Evolutionary conservation across 768 basidiomycete genomes (phyloP).

Genomic region (Kwoniella pini): DNA sequence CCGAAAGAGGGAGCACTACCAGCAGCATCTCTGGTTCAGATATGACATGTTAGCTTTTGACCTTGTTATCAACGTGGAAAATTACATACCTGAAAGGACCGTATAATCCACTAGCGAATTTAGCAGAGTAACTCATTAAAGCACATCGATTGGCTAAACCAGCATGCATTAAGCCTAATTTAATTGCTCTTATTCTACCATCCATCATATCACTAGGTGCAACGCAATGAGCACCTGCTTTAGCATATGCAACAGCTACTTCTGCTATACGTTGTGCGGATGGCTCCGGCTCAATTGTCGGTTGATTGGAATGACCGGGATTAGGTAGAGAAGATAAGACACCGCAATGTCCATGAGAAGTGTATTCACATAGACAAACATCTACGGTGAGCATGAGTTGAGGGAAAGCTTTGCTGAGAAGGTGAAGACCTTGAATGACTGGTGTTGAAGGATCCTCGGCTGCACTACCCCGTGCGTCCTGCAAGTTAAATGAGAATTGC

Average conservation of each 20-base stretch:
- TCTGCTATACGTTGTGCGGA: constrained; percentile 87
- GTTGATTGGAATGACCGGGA: constrained; percentile 38
- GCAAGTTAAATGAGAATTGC: no score
- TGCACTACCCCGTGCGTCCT: constrained; percentile 81
- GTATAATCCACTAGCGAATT: constrained; percentile 92
- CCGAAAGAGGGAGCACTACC: constrained; percentile 94
- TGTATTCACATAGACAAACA: constrained; percentile 99
- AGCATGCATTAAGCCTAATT: constrained; percentile 75
- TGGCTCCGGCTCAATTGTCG: constrained; percentile 64
- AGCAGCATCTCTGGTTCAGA: constrained; percentile 76
- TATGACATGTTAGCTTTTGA: background rate
- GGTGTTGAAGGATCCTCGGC: constrained; percentile 89
- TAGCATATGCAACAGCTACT: constrained; percentile 87
- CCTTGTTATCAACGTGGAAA: background rate
- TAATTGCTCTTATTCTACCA: constrained; percentile 86
- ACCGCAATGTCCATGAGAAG: constrained; percentile 96
- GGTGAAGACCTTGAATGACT: constrained; percentile 87
- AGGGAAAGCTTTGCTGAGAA: constrained; percentile 75
- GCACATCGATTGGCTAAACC: constrained; percentile 85
- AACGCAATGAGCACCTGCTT: constrained; percentile 95
- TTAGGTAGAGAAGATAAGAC: constrained; percentile 49
- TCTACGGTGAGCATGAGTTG: constrained; percentile 85
- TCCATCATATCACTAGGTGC: constrained; percentile 99
- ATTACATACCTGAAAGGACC: constrained; percentile 83
- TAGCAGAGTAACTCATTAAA: constrained; percentile 96